Percentiles rank a stretch among this genome's conserved stretches.
phyloP scores from a whole-genome alignment of 2,329 filamentous ascomycete species.

The Diaporthe eres region DNA sequence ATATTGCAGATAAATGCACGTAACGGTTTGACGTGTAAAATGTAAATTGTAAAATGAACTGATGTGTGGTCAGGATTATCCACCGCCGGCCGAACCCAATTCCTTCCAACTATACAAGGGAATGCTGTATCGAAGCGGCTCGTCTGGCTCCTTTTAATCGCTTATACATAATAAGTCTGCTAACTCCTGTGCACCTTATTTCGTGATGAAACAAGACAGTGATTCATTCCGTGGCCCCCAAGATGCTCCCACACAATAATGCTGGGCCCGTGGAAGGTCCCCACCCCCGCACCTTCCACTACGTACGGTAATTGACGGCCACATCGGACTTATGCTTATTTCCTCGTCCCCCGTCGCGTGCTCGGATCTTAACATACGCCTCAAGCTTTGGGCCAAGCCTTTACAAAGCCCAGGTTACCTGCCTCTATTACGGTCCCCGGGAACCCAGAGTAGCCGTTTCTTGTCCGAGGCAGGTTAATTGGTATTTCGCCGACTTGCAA shows the following conservation, averaged over 20 bases:
- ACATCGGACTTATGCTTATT: slow-evolving; percentile 30
- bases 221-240: not conserved
- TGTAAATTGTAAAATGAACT: no score
- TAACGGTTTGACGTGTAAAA: no score
- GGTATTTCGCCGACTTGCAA: slow-evolving; percentile 21
- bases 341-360: slow-evolving; percentile 14
- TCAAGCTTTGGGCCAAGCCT: slow-evolving; percentile 4
- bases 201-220: not conserved
- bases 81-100: not conserved
- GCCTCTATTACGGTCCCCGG: not conserved
- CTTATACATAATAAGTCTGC: not conserved
- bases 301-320: not conserved
- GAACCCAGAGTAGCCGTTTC: not conserved
- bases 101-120: not conserved
- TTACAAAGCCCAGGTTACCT: not conserved
- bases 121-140: not conserved
- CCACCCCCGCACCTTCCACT: slow-evolving; percentile 14
- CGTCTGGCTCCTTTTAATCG: not conserved
- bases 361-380: slow-evolving; percentile 11
- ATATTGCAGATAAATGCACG: not conserved
- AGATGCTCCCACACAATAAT: not conserved
- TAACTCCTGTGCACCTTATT: not conserved
- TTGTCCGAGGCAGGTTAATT: slow-evolving; percentile 12
- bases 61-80: not conserved
- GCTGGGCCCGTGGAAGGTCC: not conserved